These are phyloP conservation scores for Sinapis alba DNA, from an alignment of 441 rosid species.

Conservation along the genomic window DNA sequence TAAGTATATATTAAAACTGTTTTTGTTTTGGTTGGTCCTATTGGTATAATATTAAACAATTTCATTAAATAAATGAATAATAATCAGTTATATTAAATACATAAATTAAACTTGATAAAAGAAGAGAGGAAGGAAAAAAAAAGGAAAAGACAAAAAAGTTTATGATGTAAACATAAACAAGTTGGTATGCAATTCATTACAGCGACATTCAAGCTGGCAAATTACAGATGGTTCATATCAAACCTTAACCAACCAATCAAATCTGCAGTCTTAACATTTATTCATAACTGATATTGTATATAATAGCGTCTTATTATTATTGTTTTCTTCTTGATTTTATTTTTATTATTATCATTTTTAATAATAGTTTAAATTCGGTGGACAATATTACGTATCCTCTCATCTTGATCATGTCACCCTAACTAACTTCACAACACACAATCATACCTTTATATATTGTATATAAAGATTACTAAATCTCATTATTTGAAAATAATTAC, in stretches of 20 bases:
- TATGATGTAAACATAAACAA: slow-evolving; percentile 37
- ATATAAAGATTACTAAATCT: slow-evolving; percentile 13
- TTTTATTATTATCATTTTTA: neutral
- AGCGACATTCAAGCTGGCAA: slow-evolving; percentile 38
- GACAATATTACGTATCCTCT: slow-evolving; percentile 33
- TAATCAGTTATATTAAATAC: neutral
- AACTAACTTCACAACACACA: slow-evolving; percentile 27
- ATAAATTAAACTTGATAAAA: neutral
- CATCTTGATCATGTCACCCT: slow-evolving; percentile 36
- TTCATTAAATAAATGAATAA: neutral
- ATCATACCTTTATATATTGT: neutral
- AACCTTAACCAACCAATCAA: slow-evolving; percentile 34
- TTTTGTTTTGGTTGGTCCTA: neutral
- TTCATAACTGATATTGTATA: neutral
- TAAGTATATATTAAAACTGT: neutral
- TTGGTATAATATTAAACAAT: neutral
- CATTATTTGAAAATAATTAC: slow-evolving; percentile 1
- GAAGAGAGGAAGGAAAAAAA: neutral
- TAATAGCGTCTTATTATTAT: neutral
- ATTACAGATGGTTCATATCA: slow-evolving; percentile 34
- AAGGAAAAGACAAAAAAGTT: slow-evolving; percentile 18
- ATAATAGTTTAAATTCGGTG: neutral
- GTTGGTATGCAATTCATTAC: slow-evolving; percentile 33
- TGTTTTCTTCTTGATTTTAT: slow-evolving; percentile 23
- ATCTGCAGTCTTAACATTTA: slow-evolving; percentile 21